Evolutionary conservation across 2,329 filamentous ascomycete species (phyloP), one percentile per base, ranked within the genome.

Genomic region (Aciculosporium take): DNA sequence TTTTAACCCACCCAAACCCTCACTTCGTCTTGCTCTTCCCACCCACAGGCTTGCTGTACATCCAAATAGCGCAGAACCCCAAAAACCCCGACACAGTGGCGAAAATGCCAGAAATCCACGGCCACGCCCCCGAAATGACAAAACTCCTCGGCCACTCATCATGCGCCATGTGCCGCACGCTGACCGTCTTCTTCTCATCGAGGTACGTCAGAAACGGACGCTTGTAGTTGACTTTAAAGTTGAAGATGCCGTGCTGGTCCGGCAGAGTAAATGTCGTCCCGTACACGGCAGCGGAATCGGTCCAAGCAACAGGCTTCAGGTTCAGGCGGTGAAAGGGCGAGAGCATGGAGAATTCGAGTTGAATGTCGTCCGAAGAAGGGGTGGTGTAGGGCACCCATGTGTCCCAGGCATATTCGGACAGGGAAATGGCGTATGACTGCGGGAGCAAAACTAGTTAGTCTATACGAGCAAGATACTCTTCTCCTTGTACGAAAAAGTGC

Each of bases 181-280:
- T 94, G 40, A 96, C 88, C 18, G 89, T 91, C 52, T 80, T 76
- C 76, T 96, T 96, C 69, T 95, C 87, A 58, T 95, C 88, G 40
- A 98, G 60, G 59, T 79, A 82, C 54, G 79, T 91, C 51, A 94
- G 65, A 70, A 95, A 94, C 1, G 89, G 87, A 6, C 91, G 79
- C 71, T 94, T 94, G 73, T 96, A 95, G 72, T 95, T 94, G 62
- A 96, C 74, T 58, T 81, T 78, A 74, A 98, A 96, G 67, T 94
- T 94, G 74, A 96, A 98, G 65, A 98, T 95, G 58, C 91, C 91
- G 67, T 98, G 91, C 65, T 98, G 91, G 60, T 98, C 91, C 4
- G 91, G 91, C 4, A 89, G 74, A 48, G 72, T 82, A 65, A 98
- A 95, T 20, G 75, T 72, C 35, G 75, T 72, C 48, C 73, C 72